Conservation (phyloP, 179 eudicot species). For the Dionaea muscipula region DNA sequence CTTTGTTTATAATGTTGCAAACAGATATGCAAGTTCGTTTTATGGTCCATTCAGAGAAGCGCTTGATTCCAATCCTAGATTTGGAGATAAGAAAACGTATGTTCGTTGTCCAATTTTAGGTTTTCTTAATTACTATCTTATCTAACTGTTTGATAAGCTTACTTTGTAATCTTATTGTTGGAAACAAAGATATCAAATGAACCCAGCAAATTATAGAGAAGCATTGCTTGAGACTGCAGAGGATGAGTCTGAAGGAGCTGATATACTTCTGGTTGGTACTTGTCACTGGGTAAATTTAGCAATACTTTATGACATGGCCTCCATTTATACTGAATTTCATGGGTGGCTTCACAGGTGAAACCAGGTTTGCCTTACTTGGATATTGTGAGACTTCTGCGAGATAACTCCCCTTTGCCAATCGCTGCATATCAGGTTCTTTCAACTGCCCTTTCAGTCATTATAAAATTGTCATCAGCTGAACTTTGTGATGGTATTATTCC, state of each 20-base stretch:
- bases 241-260: slow-evolving; percentile 97
- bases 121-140: background rate
- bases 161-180: slow-evolving; percentile 4
- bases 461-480: no score
- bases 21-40: slow-evolving; percentile 95
- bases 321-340: background rate
- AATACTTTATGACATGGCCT: background rate
- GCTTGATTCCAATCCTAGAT: slow-evolving; percentile 90
- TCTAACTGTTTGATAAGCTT: background rate
- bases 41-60: slow-evolving; percentile 99
- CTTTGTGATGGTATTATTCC: no score
- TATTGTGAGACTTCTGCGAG: slow-evolving; percentile 68
- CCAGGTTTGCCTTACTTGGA: slow-evolving; percentile 95
- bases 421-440: slow-evolving; percentile 88
- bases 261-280: slow-evolving; percentile 73
- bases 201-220: slow-evolving; percentile 94
- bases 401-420: slow-evolving; percentile 78
- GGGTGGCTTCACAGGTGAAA: slow-evolving; percentile 45
- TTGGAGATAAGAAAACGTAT: slow-evolving; percentile 97
- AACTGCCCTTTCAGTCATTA: no score
- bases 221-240: slow-evolving; percentile 67
- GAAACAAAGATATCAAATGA: slow-evolving; percentile 77
- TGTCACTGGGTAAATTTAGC: background rate
- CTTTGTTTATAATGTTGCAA: no score
- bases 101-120: slow-evolving; percentile 9